Evolutionary conservation across 345 rosid genomes (phyloP), one percentile per base, ranked within the genome.

Genomic region (Raphanus raphanistrum): DNA sequence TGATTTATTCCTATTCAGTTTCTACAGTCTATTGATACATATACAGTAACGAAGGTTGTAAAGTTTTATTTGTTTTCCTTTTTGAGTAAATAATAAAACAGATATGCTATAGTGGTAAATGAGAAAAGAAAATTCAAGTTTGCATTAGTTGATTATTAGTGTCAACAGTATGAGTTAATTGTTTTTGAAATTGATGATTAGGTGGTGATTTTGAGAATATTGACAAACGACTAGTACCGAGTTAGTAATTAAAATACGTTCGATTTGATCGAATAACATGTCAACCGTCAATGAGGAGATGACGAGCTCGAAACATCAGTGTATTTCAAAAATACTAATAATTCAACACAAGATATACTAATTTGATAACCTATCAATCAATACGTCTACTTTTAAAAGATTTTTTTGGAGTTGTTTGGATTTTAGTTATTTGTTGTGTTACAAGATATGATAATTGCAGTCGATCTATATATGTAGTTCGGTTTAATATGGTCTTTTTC

Each of bases 161-260:
- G 66, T 29, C 38, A 59, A 28, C 36, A 12, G 13, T 16, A n/a
- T 8, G 38, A 61, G 38, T 29, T 61, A 29, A 29, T 61, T 61
- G 21, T 31, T 31, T 61, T 29, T 29, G 21, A 13, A 29, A 13
- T 31, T 29, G 10, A 61, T 61, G 36, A 28, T 61, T 61, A n/a
- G 28, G 71, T 65, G 75, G 59, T 70, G 27, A 32, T 50, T 50
- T 48, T 50, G 55, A 17, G 1, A 48, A 5, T 62, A 63, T 66
- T 66, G 73, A 58, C 70, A 33, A 26, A 70, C 50, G 69, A 60
- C 55, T 61, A 61, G 70, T 75, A 50, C 1, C 13, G 43, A 48
- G 38, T 60, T 59, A 29, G 52, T 58, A 36, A 10, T 63, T 31
- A 3, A 25, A 21, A 13, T 68, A 29, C 17, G 36, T 35, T 27